phyloP scores from a whole-genome alignment of 73 alveolate species.

The Tetrahymena malaccensis region DNA sequence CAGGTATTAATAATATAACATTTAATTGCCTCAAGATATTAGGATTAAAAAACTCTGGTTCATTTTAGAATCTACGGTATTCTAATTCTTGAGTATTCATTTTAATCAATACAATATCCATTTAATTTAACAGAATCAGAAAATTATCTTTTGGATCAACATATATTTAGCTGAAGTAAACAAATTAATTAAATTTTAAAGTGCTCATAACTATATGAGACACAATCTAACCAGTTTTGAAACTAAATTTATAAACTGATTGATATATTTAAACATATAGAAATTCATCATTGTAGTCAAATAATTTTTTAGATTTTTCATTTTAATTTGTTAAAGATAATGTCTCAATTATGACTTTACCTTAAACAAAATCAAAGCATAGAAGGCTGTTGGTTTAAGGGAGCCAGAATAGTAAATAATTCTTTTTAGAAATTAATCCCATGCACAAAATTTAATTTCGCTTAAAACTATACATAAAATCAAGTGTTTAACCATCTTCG shows the following conservation, averaged over 20 bases:
- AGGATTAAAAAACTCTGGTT: not conserved
- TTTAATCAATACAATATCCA: not conserved
- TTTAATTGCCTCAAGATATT: not conserved
- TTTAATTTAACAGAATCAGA: not conserved
- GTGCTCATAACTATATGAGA: not conserved
- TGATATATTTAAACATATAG: not conserved
- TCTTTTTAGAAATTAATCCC: not conserved
- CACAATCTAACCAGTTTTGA: not conserved
- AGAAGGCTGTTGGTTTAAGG: not conserved
- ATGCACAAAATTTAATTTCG: not conserved
- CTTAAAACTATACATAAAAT: not conserved
- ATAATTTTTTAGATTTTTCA: not conserved
- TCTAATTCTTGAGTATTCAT: not conserved
- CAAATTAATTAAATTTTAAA: not conserved
- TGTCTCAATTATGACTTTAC: not conserved
- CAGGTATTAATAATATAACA: not conserved
- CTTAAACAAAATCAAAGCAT: not conserved
- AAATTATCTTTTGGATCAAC: not conserved
- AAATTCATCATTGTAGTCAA: not conserved
- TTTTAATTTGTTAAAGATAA: not conserved
- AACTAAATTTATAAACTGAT: not conserved
- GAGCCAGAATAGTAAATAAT: not conserved
- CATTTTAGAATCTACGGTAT: not conserved
- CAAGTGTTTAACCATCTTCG: not conserved
- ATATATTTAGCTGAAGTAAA: not conserved